Evolutionary conservation across 345 rosid genomes (phyloP), one percentile per base, ranked within the genome.

Genomic region (Brassica incana): DNA sequence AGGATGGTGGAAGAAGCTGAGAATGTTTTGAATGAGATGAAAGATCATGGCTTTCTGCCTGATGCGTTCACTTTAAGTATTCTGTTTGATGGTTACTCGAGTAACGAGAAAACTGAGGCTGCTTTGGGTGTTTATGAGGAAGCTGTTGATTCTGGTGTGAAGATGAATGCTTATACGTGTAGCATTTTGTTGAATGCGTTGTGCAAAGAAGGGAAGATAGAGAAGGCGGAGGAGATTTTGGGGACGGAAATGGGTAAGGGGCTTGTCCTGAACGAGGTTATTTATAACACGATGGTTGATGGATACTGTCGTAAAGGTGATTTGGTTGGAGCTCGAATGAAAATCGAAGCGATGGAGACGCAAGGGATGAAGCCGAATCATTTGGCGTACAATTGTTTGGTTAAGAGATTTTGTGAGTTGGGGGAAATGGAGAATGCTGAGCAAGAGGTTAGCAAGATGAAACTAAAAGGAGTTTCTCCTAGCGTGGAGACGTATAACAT

Each of bases 271-370:
- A 82, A 85, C 50, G 87, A 79, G 66, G 88, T 87, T 56, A 82
- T 87, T 32, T 90, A 84, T 79, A 89, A 94, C 77, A 87, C 85
- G 18, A 77, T 94, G 54, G 81, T 92, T 65, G 86, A 84, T 36
- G 97, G 93, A 43, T 87, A 90, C 60, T 94, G 94, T 85, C 87
- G 70, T 6, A 77, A 54, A 59, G 90, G 84, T 27, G 91, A 92
- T 45, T 25, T 86, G n/a, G 77, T 69, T 76, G 78, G 65, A 82
- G 98, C 92, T 20, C 33, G 84, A 25, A 76, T 71, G 32, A 86
- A 76, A 29, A 67, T 92, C 6, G 83, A 83, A 56, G 67, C 18
- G 58, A 92, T 94, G 97, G 97, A 88, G 74, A 80, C 78, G 35
- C 67, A 52, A 50, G 88, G 87, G 70, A 75, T 92, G 86, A 89